phyloP scores from a whole-genome alignment of 208 protist genomes.

The Leishmania aethiopica region DNA sequence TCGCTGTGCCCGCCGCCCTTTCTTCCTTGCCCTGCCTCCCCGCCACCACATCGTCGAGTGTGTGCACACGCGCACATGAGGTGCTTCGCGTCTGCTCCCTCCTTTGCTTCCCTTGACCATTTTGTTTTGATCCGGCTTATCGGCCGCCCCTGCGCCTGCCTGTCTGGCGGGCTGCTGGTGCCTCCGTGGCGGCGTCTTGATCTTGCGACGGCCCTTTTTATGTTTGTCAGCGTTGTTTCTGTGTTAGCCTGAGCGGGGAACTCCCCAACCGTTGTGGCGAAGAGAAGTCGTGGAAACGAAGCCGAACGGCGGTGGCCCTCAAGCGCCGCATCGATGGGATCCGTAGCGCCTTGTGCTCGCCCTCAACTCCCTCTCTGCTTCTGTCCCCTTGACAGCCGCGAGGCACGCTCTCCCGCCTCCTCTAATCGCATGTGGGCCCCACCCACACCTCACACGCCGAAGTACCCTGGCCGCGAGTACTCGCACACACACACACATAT shows the following conservation, averaged over 20 bases:
- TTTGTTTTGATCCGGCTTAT: background rate
- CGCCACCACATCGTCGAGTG: too few relatives aligned
- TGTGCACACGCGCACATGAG: too few relatives aligned
- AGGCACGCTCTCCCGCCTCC: background rate
- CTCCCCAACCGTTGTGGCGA: background rate
- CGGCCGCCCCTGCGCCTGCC: too few relatives aligned
- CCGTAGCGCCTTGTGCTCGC: background rate
- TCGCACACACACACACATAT: background rate
- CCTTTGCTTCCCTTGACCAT: background rate
- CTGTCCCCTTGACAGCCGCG: background rate
- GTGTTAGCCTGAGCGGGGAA: background rate
- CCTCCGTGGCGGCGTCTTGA: background rate
- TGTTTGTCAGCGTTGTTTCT: background rate
- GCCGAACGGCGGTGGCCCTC: background rate
- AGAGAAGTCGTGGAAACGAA: background rate
- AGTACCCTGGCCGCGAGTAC: background rate
- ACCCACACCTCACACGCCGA: background rate
- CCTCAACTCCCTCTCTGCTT: background rate
- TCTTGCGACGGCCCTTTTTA: background rate
- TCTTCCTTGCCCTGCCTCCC: background rate
- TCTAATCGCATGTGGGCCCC: background rate
- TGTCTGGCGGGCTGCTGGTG: background rate
- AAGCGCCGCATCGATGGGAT: background rate
- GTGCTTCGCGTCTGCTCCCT: background rate
- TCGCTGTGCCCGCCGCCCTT: background rate